Base-by-base conservation (phyloP, 179 eudicot species). In the Vitellaria paradoxa region DNA sequence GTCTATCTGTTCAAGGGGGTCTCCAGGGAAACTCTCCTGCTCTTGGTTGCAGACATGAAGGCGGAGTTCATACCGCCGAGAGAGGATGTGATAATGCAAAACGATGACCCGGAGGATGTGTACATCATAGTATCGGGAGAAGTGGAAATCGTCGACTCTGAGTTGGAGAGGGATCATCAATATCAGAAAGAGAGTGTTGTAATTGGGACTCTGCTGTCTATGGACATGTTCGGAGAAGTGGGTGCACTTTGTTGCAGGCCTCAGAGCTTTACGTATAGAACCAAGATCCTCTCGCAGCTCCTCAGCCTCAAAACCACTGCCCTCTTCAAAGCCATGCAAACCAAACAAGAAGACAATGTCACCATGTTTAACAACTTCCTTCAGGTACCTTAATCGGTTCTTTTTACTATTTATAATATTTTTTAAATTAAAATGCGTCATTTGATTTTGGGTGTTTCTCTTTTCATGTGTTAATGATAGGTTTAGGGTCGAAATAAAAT, bases 61-160 rank as follows among this genome's bases (percentile, higher is more conserved):
- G 96, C 96, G 0, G 98, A 92, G 74, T 94, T 89, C 79, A 79
- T 90, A 30, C 98, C 98, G 7, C 98, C 98, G 52, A 84, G 92
- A 83, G 98, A 94, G 79, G 97, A 92, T 70, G 90, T 94, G 6
- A 88, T 92, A 79, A 65, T 94, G 81, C 91, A 88, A 30, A 92
- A 89, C 42, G 97, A 94, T 78, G 85, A 94, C 13, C 81, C 97
- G 0, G 92, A 89, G 0, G 98, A 94, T 76, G 81, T 91, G 4
- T 92, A 92, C 79, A 88, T 94, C 37, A 84, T 94, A 15, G 97
- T 91, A 42, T 94, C 97, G 0, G 98, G 98, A 13, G 91, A 91
- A 74, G 91, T 91, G 14, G 95, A 92, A 68, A 86, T 86, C 78
- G 85, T 92, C 4, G 87, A 86, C 23, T 84, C 80, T 66, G 87